phyloP scores from a whole-genome alignment of 176 grass and related monocot genomes.

The Ampelocalamus luodianensis region DNA sequence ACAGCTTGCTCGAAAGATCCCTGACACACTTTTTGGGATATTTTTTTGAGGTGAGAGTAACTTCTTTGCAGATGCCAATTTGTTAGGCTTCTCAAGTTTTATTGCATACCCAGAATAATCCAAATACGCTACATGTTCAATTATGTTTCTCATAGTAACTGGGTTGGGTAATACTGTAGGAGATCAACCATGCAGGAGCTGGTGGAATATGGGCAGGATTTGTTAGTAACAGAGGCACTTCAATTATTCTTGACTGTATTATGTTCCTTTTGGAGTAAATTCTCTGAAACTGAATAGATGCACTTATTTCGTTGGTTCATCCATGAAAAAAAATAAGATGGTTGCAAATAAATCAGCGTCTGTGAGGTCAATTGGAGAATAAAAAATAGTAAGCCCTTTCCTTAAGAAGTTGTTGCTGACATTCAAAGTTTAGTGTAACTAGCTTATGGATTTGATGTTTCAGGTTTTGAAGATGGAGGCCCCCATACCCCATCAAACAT shows the following conservation, averaged over 20 bases:
- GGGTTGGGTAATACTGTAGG: slow-evolving; percentile 51
- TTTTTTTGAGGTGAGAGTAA: slow-evolving; percentile 84
- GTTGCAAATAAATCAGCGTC: background rate
- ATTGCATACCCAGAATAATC: slow-evolving; percentile 15
- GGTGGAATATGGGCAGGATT: slow-evolving; percentile 94
- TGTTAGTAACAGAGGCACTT: slow-evolving; percentile 85
- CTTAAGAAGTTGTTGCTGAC: no score
- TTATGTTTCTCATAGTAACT: slow-evolving; percentile 5
- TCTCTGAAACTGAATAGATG: background rate
- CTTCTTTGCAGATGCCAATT: no score
- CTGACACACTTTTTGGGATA: slow-evolving; percentile 83
- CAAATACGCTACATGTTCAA: background rate
- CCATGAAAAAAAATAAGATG: background rate
- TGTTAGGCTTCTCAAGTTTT: background rate
- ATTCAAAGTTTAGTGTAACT: background rate
- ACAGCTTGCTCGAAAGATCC: slow-evolving; percentile 56
- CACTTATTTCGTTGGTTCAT: slow-evolving; percentile 7
- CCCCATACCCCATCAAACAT: slow-evolving; percentile 88
- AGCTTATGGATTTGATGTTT: background rate
- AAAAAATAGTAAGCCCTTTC: background rate
- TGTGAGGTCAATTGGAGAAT: background rate
- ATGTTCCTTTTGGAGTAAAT: background rate
- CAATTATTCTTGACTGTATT: slow-evolving; percentile 18
- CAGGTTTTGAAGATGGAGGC: slow-evolving; percentile 96
- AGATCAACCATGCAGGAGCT: slow-evolving; percentile 97